Evolutionary conservation across 768 basidiomycete species (phyloP).

Genomic region (Lentinula guzmanii): DNA sequence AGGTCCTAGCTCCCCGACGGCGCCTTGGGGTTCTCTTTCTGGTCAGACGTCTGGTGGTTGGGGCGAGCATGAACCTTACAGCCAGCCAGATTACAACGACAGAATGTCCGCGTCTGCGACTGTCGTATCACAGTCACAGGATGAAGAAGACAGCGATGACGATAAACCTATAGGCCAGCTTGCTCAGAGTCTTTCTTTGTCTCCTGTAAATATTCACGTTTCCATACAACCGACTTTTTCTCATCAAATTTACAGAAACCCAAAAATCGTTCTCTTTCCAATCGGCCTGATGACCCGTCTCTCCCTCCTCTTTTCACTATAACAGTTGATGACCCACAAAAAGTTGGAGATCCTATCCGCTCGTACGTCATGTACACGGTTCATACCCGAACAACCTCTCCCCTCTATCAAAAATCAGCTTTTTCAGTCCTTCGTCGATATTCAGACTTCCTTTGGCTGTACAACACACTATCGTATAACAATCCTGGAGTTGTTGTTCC

Average conservation of each 20-base stretch:
- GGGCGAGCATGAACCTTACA: constrained; percentile 39
- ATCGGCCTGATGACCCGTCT: constrained; percentile 26
- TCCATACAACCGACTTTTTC: not conserved
- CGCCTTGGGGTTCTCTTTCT: constrained; percentile 15
- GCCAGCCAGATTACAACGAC: constrained; percentile 13
- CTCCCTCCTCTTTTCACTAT: constrained; percentile 75
- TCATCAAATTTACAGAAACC: not conserved
- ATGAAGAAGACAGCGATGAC: constrained; percentile 60
- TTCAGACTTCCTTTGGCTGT: constrained; percentile 96
- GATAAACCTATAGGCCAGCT: constrained; percentile 58
- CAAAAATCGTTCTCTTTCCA: not conserved
- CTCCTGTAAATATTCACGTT: not conserved
- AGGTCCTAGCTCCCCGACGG: not conserved
- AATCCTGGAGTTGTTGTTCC: constrained; percentile 98
- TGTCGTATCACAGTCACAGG: constrained; percentile 14
- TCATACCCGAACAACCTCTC: constrained; percentile 83
- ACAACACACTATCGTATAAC: constrained; percentile 79
- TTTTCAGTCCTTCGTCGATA: constrained; percentile 97
- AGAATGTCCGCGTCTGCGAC: constrained; percentile 14
- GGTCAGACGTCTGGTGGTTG: constrained; percentile 30
- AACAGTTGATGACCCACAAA: constrained; percentile 94
- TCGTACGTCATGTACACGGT: constrained; percentile 97
- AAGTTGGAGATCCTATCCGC: constrained; percentile 93
- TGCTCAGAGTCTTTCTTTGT: constrained; percentile 21
- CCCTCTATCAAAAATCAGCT: constrained; percentile 70